These are phyloP conservation scores for Pichia nanzhaoensis DNA, from an alignment of 805 yeast genomes.

Conservation along the genomic window DNA sequence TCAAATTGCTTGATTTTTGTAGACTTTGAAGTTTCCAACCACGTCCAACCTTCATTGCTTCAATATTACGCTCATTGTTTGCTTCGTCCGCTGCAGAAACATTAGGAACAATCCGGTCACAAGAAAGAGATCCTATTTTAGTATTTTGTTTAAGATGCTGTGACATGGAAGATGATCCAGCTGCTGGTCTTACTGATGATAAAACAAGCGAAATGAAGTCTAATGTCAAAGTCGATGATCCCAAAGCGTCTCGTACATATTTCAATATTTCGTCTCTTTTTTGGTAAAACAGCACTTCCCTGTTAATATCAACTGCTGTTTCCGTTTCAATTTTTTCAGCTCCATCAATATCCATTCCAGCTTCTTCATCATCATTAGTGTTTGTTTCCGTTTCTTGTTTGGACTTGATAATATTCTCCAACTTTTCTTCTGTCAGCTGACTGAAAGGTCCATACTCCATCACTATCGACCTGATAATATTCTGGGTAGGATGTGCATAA, in stretches of 20 bases:
- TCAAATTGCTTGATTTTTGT: constrained; percentile 43
- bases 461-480: constrained; percentile 13
- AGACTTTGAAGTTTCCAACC: constrained; percentile 86
- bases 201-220: constrained; percentile 82
- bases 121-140: constrained; percentile 66
- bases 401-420: constrained; percentile 39
- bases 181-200: constrained; percentile 75
- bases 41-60: constrained; percentile 36
- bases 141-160: constrained; percentile 70
- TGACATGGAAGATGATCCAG: constrained; percentile 83
- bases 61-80: constrained; percentile 16
- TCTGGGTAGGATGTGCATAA: constrained; percentile 16
- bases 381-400: constrained; percentile 11
- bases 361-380: constrained; percentile 11
- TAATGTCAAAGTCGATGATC: constrained; percentile 80
- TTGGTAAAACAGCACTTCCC: constrained; percentile 37
- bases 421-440: constrained; percentile 48
- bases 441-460: constrained; percentile 37
- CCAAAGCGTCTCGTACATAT: constrained; percentile 60
- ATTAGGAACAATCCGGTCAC: constrained; percentile 33
- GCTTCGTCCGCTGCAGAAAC: constrained; percentile 17
- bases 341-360: constrained; percentile 4
- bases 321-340: constrained; percentile 19
- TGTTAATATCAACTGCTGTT: constrained; percentile 9
- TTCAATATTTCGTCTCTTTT: constrained; percentile 48